phyloP scores from a whole-genome alignment of 768 basidiomycete genomes.

The Hypholoma sublateritium region DNA sequence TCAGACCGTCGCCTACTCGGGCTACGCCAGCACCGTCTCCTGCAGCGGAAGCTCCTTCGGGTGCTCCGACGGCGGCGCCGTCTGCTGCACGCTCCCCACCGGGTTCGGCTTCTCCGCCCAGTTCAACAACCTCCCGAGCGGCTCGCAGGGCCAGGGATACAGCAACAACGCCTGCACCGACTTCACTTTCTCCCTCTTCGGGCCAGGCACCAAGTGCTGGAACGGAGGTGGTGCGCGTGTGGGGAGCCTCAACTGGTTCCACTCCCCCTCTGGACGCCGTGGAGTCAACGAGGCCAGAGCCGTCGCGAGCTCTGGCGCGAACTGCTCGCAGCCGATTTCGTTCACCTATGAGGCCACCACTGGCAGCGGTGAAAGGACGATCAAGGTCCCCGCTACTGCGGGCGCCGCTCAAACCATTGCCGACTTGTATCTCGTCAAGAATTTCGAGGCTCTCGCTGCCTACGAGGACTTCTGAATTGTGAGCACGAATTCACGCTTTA shows the following conservation, averaged over 20 bases:
- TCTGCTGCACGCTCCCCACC: constrained; percentile 15
- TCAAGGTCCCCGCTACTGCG: background rate
- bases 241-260: constrained; percentile 12
- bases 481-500: too few species aligned
- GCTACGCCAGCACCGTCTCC: constrained; percentile 10
- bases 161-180: constrained; percentile 1
- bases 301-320: background rate
- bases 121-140: constrained; percentile 13
- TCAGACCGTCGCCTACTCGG: constrained; percentile 1
- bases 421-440: background rate
- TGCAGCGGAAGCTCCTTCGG: constrained; percentile 13
- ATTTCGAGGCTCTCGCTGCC: background rate
- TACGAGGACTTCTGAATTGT: background rate
- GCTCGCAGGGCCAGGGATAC: constrained; percentile 16
- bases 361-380: background rate
- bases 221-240: constrained; percentile 12
- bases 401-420: constrained; percentile 4
- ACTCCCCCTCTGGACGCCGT: background rate
- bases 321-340: background rate
- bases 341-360: background rate
- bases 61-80: constrained; percentile 11
- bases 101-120: constrained; percentile 16
- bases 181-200: constrained; percentile 11
- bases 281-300: background rate
- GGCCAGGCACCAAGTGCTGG: constrained; percentile 15